A percentile compares a stretch with the other conserved stretches of the same genome.
Conservation (phyloP, 495 filamentous ascomycete genomes). For the Neurospora discreta region DNA sequence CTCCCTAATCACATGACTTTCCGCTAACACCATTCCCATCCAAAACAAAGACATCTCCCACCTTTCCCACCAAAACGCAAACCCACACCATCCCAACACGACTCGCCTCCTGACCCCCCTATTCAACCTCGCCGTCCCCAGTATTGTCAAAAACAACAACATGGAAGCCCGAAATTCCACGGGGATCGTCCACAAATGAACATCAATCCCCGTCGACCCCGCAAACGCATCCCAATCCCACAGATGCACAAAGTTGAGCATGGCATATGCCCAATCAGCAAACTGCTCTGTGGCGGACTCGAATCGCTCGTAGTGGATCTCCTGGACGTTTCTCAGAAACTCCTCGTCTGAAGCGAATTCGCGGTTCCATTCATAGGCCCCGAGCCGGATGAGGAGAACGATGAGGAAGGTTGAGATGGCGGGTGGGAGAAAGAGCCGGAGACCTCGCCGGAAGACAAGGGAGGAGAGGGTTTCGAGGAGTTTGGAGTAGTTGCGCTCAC, state of each 20-base stretch:
- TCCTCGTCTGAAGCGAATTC: conserved; percentile 23
- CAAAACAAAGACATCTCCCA: conserved; percentile 37
- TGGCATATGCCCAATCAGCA: conserved; percentile 21
- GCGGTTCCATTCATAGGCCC: conserved; percentile 35
- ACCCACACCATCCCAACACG: conserved; percentile 19
- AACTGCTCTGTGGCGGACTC: conserved; percentile 17
- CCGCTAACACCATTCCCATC: conserved; percentile 29
- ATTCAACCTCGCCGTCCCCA: conserved; percentile 31
- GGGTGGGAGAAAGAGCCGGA: conserved; percentile 57
- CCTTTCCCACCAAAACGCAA: conserved; percentile 18
- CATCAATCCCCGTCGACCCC: conserved; percentile 46
- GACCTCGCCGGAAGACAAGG: conserved; percentile 52
- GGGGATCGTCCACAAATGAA: conserved; percentile 65
- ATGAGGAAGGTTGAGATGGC: conserved; percentile 48
- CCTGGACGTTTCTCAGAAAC: conserved; percentile 30
- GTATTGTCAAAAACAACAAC: conserved; percentile 48
- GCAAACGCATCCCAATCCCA: conserved; percentile 29
- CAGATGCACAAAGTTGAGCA: conserved; percentile 29
- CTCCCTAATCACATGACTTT: conserved; percentile 24
- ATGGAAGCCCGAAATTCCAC: conserved; percentile 57
- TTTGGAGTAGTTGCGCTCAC: conserved; percentile 5
- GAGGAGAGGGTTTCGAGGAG: conserved; percentile 39
- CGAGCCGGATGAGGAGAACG: conserved; percentile 44
- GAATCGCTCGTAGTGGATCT: conserved; percentile 25
- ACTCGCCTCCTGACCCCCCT: conserved; percentile 15